Base-by-base conservation (phyloP, 176 grass and related monocot species). In the Melocanna baccifera region DNA sequence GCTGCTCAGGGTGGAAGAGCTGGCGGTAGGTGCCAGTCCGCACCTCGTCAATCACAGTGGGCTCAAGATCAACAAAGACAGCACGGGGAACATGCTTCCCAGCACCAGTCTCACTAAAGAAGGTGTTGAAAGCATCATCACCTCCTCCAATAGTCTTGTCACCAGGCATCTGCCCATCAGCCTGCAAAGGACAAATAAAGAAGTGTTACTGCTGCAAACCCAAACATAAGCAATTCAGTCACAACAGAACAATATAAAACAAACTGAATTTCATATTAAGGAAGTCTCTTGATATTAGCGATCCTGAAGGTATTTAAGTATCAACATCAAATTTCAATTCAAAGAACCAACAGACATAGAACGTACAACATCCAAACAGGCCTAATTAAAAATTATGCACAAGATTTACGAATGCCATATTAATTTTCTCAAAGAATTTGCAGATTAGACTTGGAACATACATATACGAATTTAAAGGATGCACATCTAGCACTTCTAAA, bases 101-200 rank as follows among this genome's bases (percentile, higher is more conserved):
- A 70, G 90, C 90, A 9, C 87, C 90, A 76, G 90, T 92, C 84
- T 92, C 90, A 56, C 90, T 92, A 80, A 92, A 92, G 87, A 92
- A 92, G 75, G 90, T 92, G 87, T 89, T 92, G 90, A 92, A 92
- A 20, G 90, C 90, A 81, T 92, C 90, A 84, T 92, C 90, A 81
- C 90, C 90, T 76, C 90, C 90, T 0, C 90, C 87, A 29, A 86
- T 1, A 3, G 90, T 91, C 73, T 82, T 91, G 90, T 91, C 90
- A 86, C 82, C 67, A 1, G 87, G 83, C 90, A 92, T 92, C 81
- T 89, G 90, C 12, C 90, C 90, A 71, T 92, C 87, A 43, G 90
- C n/a, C 90, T 92, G 47, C 46, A 76, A 1, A 36, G 18, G 32
- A 36, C 5, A 37, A 7, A 63, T 1, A 25, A 50, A 7, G 1